Percentiles rank a stretch among this genome's conserved stretches.
Conservation (phyloP, 2,329 filamentous ascomycete species). For the Botrytis sinoallii region DNA sequence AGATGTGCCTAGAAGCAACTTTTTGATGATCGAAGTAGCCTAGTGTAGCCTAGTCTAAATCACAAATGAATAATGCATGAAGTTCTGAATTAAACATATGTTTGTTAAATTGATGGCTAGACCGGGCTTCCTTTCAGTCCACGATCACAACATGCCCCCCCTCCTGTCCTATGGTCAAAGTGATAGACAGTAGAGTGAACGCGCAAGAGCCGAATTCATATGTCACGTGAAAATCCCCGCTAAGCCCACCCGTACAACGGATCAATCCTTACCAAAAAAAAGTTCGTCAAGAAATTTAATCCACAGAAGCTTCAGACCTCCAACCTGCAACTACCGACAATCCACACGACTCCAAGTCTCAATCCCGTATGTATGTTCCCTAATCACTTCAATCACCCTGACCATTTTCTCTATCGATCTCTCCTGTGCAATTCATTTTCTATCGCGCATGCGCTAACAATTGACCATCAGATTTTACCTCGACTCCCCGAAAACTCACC, state of each 20-base stretch:
- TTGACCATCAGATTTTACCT: neutral
- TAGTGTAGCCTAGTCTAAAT: conserved; percentile 34
- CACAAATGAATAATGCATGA: conserved; percentile 37
- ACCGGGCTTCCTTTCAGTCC: neutral
- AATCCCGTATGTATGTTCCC: neutral
- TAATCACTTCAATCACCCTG: neutral
- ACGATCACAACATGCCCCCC: neutral
- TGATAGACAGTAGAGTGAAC: no score
- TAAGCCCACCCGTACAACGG: neutral
- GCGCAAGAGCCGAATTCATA: neutral
- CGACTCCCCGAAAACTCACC: neutral
- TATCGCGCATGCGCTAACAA: neutral
- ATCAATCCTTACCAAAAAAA: conserved; percentile 2
- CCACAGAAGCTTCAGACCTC: conserved; percentile 4
- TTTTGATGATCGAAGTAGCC: conserved; percentile 32
- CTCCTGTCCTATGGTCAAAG: neutral
- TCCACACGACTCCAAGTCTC: neutral
- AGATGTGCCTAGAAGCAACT: conserved; percentile 26
- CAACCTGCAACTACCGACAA: neutral
- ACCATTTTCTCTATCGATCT: neutral
- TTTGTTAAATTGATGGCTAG: neutral
- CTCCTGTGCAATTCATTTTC: neutral
- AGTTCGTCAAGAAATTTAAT: conserved; percentile 16
- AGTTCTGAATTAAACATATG: conserved; percentile 25
- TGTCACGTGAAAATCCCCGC: neutral